A percentile compares a stretch with the other conserved stretches of the same genome.
These are phyloP conservation scores for Priceomyces haplophilus DNA, from an alignment of 805 yeast species.

Conservation along the genomic window DNA sequence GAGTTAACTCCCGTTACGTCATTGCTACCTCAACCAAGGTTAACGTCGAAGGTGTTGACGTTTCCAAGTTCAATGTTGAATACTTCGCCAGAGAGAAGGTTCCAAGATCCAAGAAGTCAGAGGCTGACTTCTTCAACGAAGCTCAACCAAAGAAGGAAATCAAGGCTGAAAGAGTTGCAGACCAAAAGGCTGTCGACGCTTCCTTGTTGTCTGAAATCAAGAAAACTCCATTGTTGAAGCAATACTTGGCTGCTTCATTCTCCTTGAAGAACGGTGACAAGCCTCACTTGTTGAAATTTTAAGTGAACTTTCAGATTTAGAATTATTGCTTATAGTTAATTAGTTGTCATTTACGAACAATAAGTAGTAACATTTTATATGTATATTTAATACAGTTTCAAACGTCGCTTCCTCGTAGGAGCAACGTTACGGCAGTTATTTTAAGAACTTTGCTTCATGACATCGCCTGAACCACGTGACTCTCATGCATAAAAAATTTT, in stretches of 20 bases:
- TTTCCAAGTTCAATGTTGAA: conserved; percentile 85
- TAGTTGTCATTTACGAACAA: conserved; percentile 11
- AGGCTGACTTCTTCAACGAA: conserved; percentile 86
- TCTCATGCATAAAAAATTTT: not conserved
- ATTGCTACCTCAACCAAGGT: conserved; percentile 97
- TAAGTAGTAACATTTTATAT: conserved; percentile 19
- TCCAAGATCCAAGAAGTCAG: conserved; percentile 78
- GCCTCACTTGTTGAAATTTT: conserved; percentile 97
- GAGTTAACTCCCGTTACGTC: conserved; percentile 98
- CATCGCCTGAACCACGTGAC: not conserved
- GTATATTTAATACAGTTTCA: conserved; percentile 30
- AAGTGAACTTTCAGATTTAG: conserved; percentile 32
- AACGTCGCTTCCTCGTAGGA: conserved; percentile 4
- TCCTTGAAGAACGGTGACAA: conserved; percentile 97
- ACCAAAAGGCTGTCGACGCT: conserved; percentile 94
- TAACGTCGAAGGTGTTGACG: conserved; percentile 73
- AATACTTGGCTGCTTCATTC: conserved; percentile 93
- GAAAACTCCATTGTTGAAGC: conserved; percentile 95
- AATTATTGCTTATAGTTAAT: conserved; percentile 9
- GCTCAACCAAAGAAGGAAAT: conserved; percentile 77
- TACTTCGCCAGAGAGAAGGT: conserved; percentile 96
- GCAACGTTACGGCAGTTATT: not conserved
- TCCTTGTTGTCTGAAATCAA: conserved; percentile 90
- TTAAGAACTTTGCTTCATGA: not conserved
- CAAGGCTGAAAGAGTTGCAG: conserved; percentile 91